Evolutionary conservation across 345 rosid species (phyloP).

Genomic region (Pugionium cornutum): DNA sequence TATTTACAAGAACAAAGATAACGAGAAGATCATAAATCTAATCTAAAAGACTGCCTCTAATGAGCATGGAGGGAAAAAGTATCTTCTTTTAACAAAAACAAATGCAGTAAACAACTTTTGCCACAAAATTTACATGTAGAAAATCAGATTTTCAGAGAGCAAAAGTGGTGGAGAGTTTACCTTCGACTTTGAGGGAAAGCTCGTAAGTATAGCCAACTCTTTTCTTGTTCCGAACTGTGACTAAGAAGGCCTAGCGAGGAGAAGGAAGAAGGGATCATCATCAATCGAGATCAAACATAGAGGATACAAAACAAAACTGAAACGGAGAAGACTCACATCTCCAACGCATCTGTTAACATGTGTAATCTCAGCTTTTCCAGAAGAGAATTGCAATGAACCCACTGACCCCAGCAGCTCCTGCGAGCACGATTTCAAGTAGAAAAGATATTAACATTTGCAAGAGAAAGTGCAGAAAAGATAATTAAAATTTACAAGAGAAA

Average conservation of each 20-base stretch:
- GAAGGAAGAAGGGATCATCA: conserved; percentile 1
- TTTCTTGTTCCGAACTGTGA: conserved; percentile 87
- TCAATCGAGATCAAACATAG: conserved; percentile 3
- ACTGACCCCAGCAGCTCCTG: conserved; percentile 76
- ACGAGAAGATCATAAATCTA: background rate
- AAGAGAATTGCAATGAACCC: conserved; percentile 64
- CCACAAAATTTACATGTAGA: background rate
- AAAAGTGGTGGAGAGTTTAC: conserved; percentile 37
- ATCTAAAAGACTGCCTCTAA: background rate
- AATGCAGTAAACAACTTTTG: background rate
- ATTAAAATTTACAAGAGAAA: too few species aligned
- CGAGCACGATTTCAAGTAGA: background rate
- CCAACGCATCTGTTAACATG: conserved; percentile 77
- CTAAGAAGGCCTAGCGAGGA: conserved; percentile 74
- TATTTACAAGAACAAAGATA: background rate
- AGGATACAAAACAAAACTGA: background rate
- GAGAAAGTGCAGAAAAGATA: background rate
- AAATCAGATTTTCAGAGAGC: background rate
- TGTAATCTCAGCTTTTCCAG: conserved; percentile 68
- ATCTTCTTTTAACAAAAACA: background rate
- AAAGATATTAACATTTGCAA: conserved; percentile 1
- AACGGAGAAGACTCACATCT: conserved; percentile 56
- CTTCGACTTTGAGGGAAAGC: conserved; percentile 71
- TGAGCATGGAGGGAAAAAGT: background rate
- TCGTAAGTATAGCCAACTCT: conserved; percentile 86